Base-by-base conservation (phyloP, 2,329 filamentous ascomycete genomes). In the Bipolaris victoriae region DNA sequence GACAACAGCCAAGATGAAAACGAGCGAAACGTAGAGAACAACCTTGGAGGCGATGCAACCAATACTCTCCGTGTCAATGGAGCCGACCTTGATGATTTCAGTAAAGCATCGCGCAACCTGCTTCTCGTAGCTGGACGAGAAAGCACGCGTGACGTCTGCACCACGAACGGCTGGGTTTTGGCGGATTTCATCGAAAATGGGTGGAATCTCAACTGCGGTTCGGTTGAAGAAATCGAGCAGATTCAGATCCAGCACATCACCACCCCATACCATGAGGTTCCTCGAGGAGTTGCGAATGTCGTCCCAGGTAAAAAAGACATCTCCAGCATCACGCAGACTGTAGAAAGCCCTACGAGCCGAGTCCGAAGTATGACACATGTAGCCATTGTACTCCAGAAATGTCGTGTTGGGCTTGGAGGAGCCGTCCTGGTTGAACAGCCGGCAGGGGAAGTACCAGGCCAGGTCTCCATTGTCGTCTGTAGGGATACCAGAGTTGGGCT, bases 31-130 rank as follows among this genome's bases (percentile, higher is more conserved):
- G 73, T 99, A 99, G 41, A 99, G 87, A 3, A 99, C 95, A 24
- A 99, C 93, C 79, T 97, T 90, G 63, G 94, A 97, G 2, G 95
- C 95, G 75, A 99, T 99, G 79, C 95, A 99, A 15, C 95, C 95
- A 47, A 99, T 90, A 6, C 91, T 96, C 68, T 96, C 93, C 0
- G 95, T 98, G 71, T 99, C 96, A 58, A 99, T 90, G 11, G 90
- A 93, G 57, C 95, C 95, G 49, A 99, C 95, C 76, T 94, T 96
- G 84, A 97, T 92, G 63, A 96, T 96, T 70, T 99, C 88, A 61
- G 92, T 87, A 62, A 99, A 87, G 76, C 95, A 99, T 73, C 92
- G 86, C 11, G 90, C 93, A 48, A 94, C 83, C 64, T 87, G 83
- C 81, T 94, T 97, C 70, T 97, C 92, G 2, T 83, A 79, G 7